A percentile compares a stretch with the other conserved stretches of the same genome.
Evolutionary conservation across 1,284 basidiomycete species (phyloP).

Genomic region (Lentinula novae-zelandiae): DNA sequence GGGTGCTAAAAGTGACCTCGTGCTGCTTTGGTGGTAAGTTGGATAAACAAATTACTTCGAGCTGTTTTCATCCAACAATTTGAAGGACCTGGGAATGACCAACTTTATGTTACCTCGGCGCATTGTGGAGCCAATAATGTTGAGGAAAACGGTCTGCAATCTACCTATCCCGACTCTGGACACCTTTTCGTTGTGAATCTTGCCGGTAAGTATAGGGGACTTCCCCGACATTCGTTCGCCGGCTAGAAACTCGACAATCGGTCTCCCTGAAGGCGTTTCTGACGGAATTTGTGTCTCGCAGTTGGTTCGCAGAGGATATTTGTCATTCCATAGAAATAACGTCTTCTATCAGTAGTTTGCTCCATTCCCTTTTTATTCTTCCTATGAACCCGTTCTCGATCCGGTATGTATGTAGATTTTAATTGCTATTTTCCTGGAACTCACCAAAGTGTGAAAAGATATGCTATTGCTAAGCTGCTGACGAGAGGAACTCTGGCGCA

Average conservation of each 20-base stretch:
- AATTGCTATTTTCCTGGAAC: no score
- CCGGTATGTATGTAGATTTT: no score
- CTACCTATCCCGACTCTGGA: slow-evolving; percentile 57
- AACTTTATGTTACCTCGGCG: slow-evolving; percentile 64
- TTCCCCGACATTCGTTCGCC: slow-evolving; percentile 14
- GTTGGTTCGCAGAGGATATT: no score
- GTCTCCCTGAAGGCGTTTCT: no score
- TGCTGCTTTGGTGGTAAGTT: slow-evolving; percentile 64
- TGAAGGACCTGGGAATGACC: slow-evolving; percentile 55
- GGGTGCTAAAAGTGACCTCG: slow-evolving; percentile 56
- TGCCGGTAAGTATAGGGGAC: slow-evolving; percentile 47
- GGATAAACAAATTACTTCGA: not conserved
- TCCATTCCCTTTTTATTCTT: no score
- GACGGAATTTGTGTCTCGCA: no score
- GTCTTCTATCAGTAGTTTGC: no score
- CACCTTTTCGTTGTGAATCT: slow-evolving; percentile 61
- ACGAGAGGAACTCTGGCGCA: no score
- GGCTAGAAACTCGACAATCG: not conserved
- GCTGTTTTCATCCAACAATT: slow-evolving; percentile 1
- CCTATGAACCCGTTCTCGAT: no score
- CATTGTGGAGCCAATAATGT: slow-evolving; percentile 56
- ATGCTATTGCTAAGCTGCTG: no score
- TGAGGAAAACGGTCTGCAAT: slow-evolving; percentile 41
- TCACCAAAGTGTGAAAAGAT: no score
- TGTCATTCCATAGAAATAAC: no score